phyloP scores from a whole-genome alignment of 768 basidiomycete genomes.

The Tylopilus rubrobrunneus region DNA sequence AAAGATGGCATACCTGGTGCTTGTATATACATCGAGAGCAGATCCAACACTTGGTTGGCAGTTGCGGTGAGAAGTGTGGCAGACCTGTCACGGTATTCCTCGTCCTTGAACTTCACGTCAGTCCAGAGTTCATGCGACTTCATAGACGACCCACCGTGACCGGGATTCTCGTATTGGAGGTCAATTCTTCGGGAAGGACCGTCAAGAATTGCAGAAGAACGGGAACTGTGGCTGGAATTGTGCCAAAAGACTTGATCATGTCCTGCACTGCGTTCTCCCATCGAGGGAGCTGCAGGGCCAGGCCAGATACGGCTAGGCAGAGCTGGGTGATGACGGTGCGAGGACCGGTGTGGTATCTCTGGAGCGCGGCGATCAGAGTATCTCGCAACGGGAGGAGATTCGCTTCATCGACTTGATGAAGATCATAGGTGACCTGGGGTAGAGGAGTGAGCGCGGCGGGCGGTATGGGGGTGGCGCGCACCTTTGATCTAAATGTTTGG shows the following conservation, averaged over 20 bases:
- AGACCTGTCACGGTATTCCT: conserved; percentile 66
- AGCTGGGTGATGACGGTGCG: conserved; percentile 84
- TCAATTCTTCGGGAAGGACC: conserved; percentile 85
- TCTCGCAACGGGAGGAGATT: conserved; percentile 81
- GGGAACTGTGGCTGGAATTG: conserved; percentile 78
- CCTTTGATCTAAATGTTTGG: conserved; percentile 95
- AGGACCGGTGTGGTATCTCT: conserved; percentile 71
- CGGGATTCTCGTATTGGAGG: conserved; percentile 80
- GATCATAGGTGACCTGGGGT: conserved; percentile 88
- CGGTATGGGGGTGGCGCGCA: conserved; percentile 33
- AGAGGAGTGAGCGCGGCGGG: conserved; percentile 32
- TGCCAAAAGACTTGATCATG: conserved; percentile 83
- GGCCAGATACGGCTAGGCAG: conserved; percentile 83
- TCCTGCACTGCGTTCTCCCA: conserved; percentile 81
- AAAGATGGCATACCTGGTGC: conserved; percentile 63
- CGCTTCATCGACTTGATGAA: conserved; percentile 74
- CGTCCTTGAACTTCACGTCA: conserved; percentile 48
- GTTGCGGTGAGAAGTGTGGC: conserved; percentile 61
- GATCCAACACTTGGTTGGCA: conserved; percentile 64
- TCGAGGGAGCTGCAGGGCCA: conserved; percentile 82
- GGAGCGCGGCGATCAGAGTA: conserved; percentile 75
- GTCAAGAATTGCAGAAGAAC: conserved; percentile 87
- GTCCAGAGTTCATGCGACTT: not conserved
- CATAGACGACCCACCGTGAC: conserved; percentile 63
- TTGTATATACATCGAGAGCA: conserved; percentile 84